phyloP scores from a whole-genome alignment of 768 basidiomycete genomes.

The Rhodocollybia butyracea region DNA sequence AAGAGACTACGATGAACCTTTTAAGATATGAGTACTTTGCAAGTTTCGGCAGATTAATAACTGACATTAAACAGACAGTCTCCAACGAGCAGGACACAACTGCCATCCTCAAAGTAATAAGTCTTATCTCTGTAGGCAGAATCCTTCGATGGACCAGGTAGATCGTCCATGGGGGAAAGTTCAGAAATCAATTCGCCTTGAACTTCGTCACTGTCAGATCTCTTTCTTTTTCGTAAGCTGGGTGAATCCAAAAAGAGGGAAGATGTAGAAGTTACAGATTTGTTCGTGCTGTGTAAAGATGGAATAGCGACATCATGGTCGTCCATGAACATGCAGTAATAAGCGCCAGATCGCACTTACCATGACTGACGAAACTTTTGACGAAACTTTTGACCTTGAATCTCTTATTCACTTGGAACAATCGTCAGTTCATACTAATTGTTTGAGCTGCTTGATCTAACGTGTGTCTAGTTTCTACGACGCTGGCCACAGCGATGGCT shows the following conservation, averaged over 20 bases:
- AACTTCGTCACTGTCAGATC: conserved; percentile 1
- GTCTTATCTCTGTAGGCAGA: conserved; percentile 37
- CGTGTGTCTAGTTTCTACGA: conserved; percentile 70
- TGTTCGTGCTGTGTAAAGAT: too few relatives aligned
- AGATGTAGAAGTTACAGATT: not conserved
- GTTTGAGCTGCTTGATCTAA: not conserved
- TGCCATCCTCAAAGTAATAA: conserved; percentile 68
- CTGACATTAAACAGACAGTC: conserved; percentile 68
- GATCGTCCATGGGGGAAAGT: not conserved
- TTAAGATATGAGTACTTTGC: not conserved
- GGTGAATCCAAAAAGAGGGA: not conserved
- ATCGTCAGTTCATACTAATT: conserved; percentile 36
- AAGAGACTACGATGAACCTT: conserved; percentile 61
- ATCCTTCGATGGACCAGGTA: not conserved
- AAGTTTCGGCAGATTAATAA: conserved; percentile 10
- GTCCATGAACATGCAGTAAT: not conserved
- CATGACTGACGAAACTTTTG: too few relatives aligned
- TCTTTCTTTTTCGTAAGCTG: conserved; percentile 3
- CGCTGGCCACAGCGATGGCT: conserved; percentile 72
- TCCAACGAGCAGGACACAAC: conserved; percentile 60
- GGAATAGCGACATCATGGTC: not conserved
- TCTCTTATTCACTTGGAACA: conserved; percentile 61
- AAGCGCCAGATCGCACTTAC: not conserved
- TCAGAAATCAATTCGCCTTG: not conserved
- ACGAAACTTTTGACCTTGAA: conserved; percentile 63